Conservation (phyloP, 768 basidiomycete species). For the Amanita pseudoporphyria region DNA sequence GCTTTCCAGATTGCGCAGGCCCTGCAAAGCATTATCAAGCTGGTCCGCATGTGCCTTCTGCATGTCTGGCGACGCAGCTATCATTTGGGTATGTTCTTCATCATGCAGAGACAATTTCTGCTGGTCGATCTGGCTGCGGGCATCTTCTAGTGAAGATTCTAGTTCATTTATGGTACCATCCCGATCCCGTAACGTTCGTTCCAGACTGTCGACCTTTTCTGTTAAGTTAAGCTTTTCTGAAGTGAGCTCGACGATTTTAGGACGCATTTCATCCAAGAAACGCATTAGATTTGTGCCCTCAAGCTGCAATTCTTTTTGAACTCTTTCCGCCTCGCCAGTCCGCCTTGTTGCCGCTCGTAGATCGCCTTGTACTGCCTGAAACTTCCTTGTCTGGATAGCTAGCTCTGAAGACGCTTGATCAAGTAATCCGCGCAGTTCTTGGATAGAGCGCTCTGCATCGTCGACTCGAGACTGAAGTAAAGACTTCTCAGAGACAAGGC, state of each 20-base stretch:
- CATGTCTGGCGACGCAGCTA: slow-evolving; percentile 45
- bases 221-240: slow-evolving; percentile 58
- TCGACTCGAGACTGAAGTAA: slow-evolving; percentile 38
- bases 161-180: slow-evolving; percentile 53
- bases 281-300: slow-evolving; percentile 75
- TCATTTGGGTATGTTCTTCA: slow-evolving; percentile 38
- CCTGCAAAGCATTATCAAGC: slow-evolving; percentile 42
- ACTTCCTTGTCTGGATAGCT: slow-evolving; percentile 39
- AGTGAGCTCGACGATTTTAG: slow-evolving; percentile 78
- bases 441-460: slow-evolving; percentile 34
- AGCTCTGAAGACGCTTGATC: slow-evolving; percentile 45
- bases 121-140: slow-evolving; percentile 39
- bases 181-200: slow-evolving; percentile 42
- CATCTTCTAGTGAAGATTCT: slow-evolving; percentile 48
- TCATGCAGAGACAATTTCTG: slow-evolving; percentile 37
- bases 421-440: slow-evolving; percentile 52
- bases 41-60: slow-evolving; percentile 54
- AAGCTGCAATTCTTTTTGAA: slow-evolving; percentile 59
- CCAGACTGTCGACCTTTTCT: slow-evolving; percentile 51
- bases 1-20: slow-evolving; percentile 48
- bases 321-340: slow-evolving; percentile 66
- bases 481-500: slow-evolving; percentile 38
- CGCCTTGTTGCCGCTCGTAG: slow-evolving; percentile 54
- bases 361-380: slow-evolving; percentile 57
- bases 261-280: slow-evolving; percentile 77